phyloP scores from a whole-genome alignment of 306 rosid species.

The Corylus heterophylla region DNA sequence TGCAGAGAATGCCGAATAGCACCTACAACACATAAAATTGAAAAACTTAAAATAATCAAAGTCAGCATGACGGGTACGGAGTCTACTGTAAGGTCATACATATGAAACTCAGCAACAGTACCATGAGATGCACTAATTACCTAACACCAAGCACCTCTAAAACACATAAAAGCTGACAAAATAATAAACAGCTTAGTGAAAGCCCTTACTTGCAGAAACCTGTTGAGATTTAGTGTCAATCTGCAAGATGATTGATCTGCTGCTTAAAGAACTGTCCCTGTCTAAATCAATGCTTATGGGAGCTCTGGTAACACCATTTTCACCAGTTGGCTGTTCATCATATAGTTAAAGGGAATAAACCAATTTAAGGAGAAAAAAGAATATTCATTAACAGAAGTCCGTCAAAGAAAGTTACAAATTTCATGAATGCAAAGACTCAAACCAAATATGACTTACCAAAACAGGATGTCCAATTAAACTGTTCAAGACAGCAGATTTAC shows the following conservation, averaged over 20 bases:
- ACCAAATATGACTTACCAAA: slow-evolving; percentile 57
- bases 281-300: slow-evolving; percentile 90
- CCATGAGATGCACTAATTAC: background rate
- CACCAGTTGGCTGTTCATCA: slow-evolving; percentile 82
- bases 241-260: slow-evolving; percentile 86
- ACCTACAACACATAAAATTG: slow-evolving; percentile 37
- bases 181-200: slow-evolving; percentile 1
- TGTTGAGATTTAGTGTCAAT: slow-evolving; percentile 92
- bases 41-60: slow-evolving; percentile 18
- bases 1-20: slow-evolving; percentile 92
- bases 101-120: no score
- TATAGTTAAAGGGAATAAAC: no score
- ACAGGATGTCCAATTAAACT: slow-evolving; percentile 97
- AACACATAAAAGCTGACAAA: background rate
- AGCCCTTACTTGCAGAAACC: slow-evolving; percentile 86
- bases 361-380: slow-evolving; percentile 17
- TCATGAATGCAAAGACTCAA: background rate
- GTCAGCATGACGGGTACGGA: background rate
- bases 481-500: slow-evolving; percentile 91
- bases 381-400: background rate
- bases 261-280: slow-evolving; percentile 83
- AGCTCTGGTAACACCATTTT: slow-evolving; percentile 96
- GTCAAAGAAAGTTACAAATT: no score
- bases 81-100: no score
- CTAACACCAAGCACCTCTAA: no score